Evolutionary conservation across 148 eudicot species (phyloP), one percentile per base, ranked within the genome.

Genomic region (Talinum fruticosum): DNA sequence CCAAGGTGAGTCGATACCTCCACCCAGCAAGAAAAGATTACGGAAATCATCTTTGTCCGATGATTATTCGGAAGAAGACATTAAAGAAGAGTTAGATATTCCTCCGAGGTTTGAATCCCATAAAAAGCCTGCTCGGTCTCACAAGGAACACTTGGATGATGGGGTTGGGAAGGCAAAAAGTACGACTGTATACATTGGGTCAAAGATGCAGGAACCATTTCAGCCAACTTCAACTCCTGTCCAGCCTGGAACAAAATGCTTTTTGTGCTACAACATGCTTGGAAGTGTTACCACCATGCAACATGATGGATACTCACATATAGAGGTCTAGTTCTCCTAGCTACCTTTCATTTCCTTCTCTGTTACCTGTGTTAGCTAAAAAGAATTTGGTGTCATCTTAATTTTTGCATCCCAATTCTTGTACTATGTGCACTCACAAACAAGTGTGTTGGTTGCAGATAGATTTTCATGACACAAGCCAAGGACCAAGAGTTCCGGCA

Each of bases 391-490:
- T 62, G 41, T 18, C 41, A 53, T 65, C 32, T 54, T 7, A 18
- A 13, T 36, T 33, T 73, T 38, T 38, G 69, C 21, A 21, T 66
- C 68, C 77, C 15, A 66, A 24, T 33, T 14, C 29, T 76, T 53
- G 75, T 23, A 41, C 15, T 76, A 15, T 66, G 23, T n/a, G 67
- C 29, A 68, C 83, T 81, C 14, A 80, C 79, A 76, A 69, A 19
- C 28, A 64, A 37, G 68, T 35, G 66, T 76, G 32, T 61, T 8
- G 21, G 71, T 66, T 83, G 90, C 98, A 96, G 99, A 89, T 88
- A 54, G 99, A 96, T 84, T 96, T 96, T 87, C 99, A 96, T 85
- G 99, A 96, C 86, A 96, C 99, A 18, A 88, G 98, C 85, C 92
- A 87, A 87, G 97, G 98, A 49, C 91, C 98, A 35, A 92, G 98